Evolutionary conservation across 1,284 basidiomycete genomes (phyloP).

Genomic region (Dichomitus squalens): DNA sequence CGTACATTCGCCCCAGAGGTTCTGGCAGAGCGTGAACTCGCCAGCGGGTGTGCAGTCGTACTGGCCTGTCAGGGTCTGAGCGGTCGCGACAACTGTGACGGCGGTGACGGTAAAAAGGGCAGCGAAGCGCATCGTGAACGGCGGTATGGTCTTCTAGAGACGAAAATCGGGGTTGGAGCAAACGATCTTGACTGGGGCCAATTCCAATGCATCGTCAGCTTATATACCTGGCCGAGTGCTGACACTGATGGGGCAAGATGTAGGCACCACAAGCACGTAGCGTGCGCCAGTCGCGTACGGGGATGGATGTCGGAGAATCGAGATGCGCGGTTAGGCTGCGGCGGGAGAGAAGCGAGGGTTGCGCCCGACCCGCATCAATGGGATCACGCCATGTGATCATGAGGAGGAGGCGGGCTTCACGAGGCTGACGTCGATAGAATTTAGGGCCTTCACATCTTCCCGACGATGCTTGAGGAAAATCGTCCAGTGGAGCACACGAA

Average conservation of each 20-base stretch:
- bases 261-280: no score
- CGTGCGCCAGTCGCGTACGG: no score
- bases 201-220: neutral
- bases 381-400: neutral
- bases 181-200: neutral
- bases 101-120: constrained; percentile 19
- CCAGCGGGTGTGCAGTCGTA: constrained; percentile 49
- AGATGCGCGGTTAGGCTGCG: neutral
- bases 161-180: neutral
- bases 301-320: neutral
- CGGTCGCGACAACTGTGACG: constrained; percentile 24
- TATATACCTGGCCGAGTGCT: neutral
- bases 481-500: neutral
- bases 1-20: constrained; percentile 55
- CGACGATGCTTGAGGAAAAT: neutral
- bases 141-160: neutral
- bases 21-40: constrained; percentile 54
- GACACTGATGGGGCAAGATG: neutral
- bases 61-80: constrained; percentile 43
- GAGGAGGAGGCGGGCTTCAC: neutral
- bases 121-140: constrained; percentile 20
- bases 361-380: neutral
- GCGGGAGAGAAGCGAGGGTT: neutral
- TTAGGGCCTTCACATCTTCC: neutral
- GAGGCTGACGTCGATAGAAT: neutral